Evolutionary conservation across 2,329 filamentous ascomycete species (phyloP), one percentile per base, ranked within the genome.

Genomic region (Diaporthe citri): DNA sequence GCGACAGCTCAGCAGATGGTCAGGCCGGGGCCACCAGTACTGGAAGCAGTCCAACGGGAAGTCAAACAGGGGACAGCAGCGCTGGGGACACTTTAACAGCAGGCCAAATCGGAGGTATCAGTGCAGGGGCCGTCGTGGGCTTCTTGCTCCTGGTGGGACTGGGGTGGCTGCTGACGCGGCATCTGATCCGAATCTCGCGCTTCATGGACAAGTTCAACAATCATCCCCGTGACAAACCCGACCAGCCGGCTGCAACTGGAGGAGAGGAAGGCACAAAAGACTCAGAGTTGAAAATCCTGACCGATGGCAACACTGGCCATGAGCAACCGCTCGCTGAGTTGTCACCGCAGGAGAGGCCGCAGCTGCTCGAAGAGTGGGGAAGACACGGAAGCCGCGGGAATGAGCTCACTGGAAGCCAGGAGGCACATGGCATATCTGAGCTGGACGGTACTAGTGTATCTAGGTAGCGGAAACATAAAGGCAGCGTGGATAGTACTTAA

Each of bases 121-220:
- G 64, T 3, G 64, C 64, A 12, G 64, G 64, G 1, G 64, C 22
- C 46, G 64, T 69, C 15, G 64, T 69, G 34, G 48, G 64, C 34
- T 69, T 69, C 13, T 22, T 69, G 22, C n/a, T 69, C n/a, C 34
- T 69, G 34, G 48, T 41, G 5, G 64, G 34, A 28, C 34, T 69
- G 34, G 48, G 48, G 4, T 55, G 46, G 34, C 48, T 69, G 15
- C 34, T 69, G 7, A 48, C 55, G 34, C 48, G 46, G 46, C 64
- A 67, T 28, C 15, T 67, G 28, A 36, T 67, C 31, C 64, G 64
- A 15, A 69, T 69, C 64, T 69, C 64, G 2, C 64, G n/a, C 15
- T 69, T 69, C n/a, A 69, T 69, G 64, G 34, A 69, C 15, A 69
- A 69, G 22, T 69, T 69, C 48, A 36, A 55, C 64, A 69, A 5